Base-by-base conservation (phyloP, 129 eudicot species). In the Centella asiatica region DNA sequence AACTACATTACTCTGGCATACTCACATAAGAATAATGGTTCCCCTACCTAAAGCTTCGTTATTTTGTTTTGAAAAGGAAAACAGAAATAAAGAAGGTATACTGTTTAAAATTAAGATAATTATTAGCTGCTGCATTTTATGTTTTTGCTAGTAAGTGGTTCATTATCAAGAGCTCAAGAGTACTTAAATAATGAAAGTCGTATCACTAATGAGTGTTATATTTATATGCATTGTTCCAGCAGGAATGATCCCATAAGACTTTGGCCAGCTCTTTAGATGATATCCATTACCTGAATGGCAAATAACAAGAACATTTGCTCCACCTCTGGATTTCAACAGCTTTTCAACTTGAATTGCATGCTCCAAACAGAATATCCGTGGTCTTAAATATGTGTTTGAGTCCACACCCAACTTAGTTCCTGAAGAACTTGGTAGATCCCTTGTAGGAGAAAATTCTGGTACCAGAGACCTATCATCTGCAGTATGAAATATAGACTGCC, bases 261-360 rank as follows among this genome's bases (percentile, higher is more conserved):
- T 22, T 12, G 26, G 14, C n/a, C 32, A 47, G 40, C 25, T 55
- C 5, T n/a, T 1, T 27, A 49, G 39, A 14, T 67, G 25, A 32
- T 1, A 31, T 56, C n/a, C 40, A 56, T 77, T 61, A 92, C 99
- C 99, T 78, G 99, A 87, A 80, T 92, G 99, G 64, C 99, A 92
- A 25, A 92, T 74, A 48, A 82, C 85, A 78, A 92, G 96, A 57
- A 87, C 64, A 62, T 87, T 83, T 23, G 92, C 86, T 69, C 99
- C 99, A 51, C 99, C 96, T 67, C 69, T 80, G 10, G 88, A 69
- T 18, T 64, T 70, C 90, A 92, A 70, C 71, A 87, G 39, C 61
- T 78, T 70, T 72, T 80, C 88, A 52, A 80, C 72, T 78, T 92
- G 77, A 78, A 85, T 72, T 66, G 95, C 99, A 70, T 92, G 99